phyloP scores from a whole-genome alignment of 768 basidiomycete genomes.

The Amanita phalloides region DNA sequence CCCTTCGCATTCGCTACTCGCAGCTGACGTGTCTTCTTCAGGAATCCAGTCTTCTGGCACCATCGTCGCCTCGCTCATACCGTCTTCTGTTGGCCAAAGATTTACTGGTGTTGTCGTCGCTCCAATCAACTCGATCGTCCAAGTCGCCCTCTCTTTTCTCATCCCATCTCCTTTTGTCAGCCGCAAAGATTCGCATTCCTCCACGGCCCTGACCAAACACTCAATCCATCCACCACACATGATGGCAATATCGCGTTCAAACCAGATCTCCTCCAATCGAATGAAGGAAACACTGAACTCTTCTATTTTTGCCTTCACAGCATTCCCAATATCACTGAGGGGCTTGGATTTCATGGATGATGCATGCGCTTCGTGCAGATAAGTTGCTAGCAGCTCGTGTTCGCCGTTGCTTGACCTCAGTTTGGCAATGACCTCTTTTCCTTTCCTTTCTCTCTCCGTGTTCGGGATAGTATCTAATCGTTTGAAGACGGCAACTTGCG shows the following conservation, averaged over 20 bases:
- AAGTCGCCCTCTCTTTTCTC: slow-evolving; percentile 21
- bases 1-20: slow-evolving; percentile 16
- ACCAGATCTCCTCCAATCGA: slow-evolving; percentile 41
- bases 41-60: slow-evolving; percentile 33
- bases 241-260: slow-evolving; percentile 31
- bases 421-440: slow-evolving; percentile 18
- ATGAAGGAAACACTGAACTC: slow-evolving; percentile 37
- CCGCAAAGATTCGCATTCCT: slow-evolving; percentile 26
- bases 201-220: slow-evolving; percentile 35
- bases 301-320: slow-evolving; percentile 44
- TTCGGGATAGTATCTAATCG: slow-evolving; percentile 24
- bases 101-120: slow-evolving; percentile 18
- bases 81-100: slow-evolving; percentile 20
- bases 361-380: slow-evolving; percentile 42
- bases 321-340: slow-evolving; percentile 34
- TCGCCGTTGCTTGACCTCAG: slow-evolving; percentile 13
- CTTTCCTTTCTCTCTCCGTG: slow-evolving; percentile 26
- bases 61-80: slow-evolving; percentile 27
- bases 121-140: slow-evolving; percentile 37
- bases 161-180: slow-evolving; percentile 26
- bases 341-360: slow-evolving; percentile 31
- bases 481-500: slow-evolving; percentile 54
- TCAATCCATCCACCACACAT: slow-evolving; percentile 58
- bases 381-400: slow-evolving; percentile 38
- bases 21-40: slow-evolving; percentile 19